Percentiles rank a stretch among this genome's conserved stretches.
phyloP scores from a whole-genome alignment of 495 filamentous ascomycete species.

The Xylaria cubensis region DNA sequence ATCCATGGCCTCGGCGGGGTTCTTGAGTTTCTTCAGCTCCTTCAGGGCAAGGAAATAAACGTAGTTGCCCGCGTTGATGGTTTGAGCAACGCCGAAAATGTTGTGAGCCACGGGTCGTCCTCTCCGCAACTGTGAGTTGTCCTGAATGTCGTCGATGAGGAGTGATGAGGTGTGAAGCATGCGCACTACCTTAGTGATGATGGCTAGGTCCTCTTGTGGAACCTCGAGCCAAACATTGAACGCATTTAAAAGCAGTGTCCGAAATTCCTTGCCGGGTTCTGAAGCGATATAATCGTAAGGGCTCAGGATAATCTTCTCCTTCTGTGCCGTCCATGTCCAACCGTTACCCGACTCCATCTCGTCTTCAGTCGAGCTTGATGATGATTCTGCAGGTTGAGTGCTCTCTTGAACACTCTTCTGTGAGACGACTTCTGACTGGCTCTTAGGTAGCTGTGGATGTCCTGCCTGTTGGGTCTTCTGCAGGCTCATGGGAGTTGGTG shows the following conservation, averaged over 20 bases:
- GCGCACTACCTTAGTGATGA: slow-evolving; percentile 77
- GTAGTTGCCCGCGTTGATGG: slow-evolving; percentile 89
- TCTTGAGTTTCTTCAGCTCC: slow-evolving; percentile 68
- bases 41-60: slow-evolving; percentile 81
- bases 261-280: slow-evolving; percentile 83
- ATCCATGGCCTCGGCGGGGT: slow-evolving; percentile 61
- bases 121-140: slow-evolving; percentile 75
- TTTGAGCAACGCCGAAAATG: slow-evolving; percentile 86
- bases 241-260: slow-evolving; percentile 73
- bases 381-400: not conserved
- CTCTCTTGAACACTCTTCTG: slow-evolving; percentile 15
- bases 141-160: slow-evolving; percentile 81
- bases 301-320: slow-evolving; percentile 73
- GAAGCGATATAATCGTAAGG: slow-evolving; percentile 79
- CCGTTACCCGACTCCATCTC: slow-evolving; percentile 14
- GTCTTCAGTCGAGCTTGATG: slow-evolving; percentile 5
- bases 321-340: slow-evolving; percentile 59
- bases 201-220: slow-evolving; percentile 66
- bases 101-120: slow-evolving; percentile 84
- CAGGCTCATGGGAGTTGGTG: slow-evolving; percentile 16
- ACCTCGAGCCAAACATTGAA: slow-evolving; percentile 83
- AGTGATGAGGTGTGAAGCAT: slow-evolving; percentile 86
- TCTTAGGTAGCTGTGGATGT: not conserved
- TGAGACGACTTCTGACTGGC: slow-evolving; percentile 3
- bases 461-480: slow-evolving; percentile 9